Evolutionary conservation across 23 red algal species (phyloP), one percentile per base, ranked within the genome.

Genomic region (Gracilaria gracilis): DNA sequence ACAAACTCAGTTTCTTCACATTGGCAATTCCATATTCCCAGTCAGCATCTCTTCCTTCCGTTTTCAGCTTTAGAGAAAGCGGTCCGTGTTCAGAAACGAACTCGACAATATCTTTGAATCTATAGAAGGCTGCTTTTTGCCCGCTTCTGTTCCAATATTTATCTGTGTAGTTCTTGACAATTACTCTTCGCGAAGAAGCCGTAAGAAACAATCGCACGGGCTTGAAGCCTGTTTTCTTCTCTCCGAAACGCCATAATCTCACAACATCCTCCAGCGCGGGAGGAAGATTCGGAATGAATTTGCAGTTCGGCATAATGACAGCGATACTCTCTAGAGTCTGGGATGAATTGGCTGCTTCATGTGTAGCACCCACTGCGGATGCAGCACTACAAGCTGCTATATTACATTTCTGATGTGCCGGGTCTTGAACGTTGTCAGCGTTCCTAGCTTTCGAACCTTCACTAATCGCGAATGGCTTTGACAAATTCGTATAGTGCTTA

Each of bases 31-130:
- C 42, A 46, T 46, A 46, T 11, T 46, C 11, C 11, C 42, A 46
- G 42, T 46, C 58, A 3, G 21, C 27, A 64, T 64, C 58, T 15
- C 16, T 64, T 29, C 58, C 58, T 64, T 17, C 15, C 58, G 21
- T 64, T 9, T 15, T 29, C 6, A 64, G 4, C 58, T 29, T 4
- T 64, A 64, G 27, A 17, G 21, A 27, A 64, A 64, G 23, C 27
- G 58, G 58, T 64, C 58, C 58, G 16, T 64, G 27, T 15, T 64
- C 58, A n/a, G 58, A 64, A 29, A 64, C 58, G 16, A 64, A 64
- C 58, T 64, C 58, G 3, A 15, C 58, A 64, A 64, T n/a, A 64
- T 64, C 58, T 17, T 64, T 64, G 58, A 64, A 64, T 17, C 58
- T 64, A 29, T 64, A 17, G 58, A 64, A 64, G 6, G 58, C 21